Evolutionary conservation across 495 filamentous ascomycete species (phyloP).

Genomic region (Penicillium crystallinum): DNA sequence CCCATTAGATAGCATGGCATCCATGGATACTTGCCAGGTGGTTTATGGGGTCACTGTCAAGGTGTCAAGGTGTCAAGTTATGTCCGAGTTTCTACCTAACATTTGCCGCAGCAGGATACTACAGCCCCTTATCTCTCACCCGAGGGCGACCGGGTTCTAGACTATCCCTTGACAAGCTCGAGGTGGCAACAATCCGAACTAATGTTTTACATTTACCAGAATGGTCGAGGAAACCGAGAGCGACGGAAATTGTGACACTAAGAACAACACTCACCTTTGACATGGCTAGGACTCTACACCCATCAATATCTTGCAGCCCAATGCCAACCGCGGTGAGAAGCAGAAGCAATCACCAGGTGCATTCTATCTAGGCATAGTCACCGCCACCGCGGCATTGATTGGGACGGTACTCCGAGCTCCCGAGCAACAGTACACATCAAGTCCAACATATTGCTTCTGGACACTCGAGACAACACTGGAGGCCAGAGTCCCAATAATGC

Average conservation of each 20-base stretch:
- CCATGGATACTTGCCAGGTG: too few species aligned
- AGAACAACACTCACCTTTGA: background rate
- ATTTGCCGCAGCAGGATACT: background rate
- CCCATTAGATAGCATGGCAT: too few species aligned
- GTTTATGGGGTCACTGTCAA: background rate
- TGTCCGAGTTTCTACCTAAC: background rate
- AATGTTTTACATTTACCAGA: background rate
- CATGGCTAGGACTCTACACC: background rate
- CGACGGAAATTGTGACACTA: background rate
- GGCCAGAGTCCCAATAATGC: slow-evolving; percentile 9
- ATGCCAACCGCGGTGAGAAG: slow-evolving; percentile 1
- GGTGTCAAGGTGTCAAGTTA: too few species aligned
- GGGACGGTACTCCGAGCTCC: background rate
- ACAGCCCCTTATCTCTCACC: background rate
- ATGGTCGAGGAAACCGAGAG: background rate
- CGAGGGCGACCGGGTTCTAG: background rate
- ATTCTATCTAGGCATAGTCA: background rate
- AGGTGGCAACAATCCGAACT: background rate
- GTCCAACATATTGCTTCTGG: background rate
- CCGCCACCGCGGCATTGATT: background rate
- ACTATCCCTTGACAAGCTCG: background rate
- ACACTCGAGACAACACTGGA: background rate
- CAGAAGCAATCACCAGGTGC: background rate
- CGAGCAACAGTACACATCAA: background rate
- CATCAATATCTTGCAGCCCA: background rate